Evolutionary conservation across 768 basidiomycete genomes (phyloP).

Genomic region (Cyclocybe cylindracea): DNA sequence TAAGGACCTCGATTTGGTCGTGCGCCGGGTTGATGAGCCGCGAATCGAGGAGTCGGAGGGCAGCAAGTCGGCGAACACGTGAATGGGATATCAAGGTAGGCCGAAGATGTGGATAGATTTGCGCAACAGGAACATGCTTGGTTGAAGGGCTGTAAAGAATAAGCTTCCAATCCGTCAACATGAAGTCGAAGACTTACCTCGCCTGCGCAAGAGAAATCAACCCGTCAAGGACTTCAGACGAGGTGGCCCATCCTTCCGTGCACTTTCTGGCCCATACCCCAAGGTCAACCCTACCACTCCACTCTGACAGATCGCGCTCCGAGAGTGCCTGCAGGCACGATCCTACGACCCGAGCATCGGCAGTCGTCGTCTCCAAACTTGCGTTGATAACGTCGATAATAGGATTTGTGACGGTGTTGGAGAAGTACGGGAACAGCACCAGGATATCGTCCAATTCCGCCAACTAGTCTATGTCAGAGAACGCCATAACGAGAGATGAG

Average conservation of each 20-base stretch:
- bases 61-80: constrained; percentile 58
- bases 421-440: constrained; percentile 52
- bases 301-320: constrained; percentile 41
- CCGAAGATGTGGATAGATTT: constrained; percentile 54
- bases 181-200: constrained; percentile 35
- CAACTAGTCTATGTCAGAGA: constrained; percentile 32
- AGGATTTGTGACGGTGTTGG: constrained; percentile 39
- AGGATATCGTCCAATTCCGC: constrained; percentile 57
- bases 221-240: constrained; percentile 54
- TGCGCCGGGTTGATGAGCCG: constrained; percentile 43
- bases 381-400: constrained; percentile 47
- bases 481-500: neutral
- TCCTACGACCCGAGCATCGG: constrained; percentile 55
- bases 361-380: constrained; percentile 16
- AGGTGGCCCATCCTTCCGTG: constrained; percentile 58
- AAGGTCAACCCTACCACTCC: constrained; percentile 49
- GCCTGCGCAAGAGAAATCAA: constrained; percentile 48
- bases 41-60: constrained; percentile 65
- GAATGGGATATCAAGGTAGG: constrained; percentile 72
- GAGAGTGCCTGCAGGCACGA: constrained; percentile 58
- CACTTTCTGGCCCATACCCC: constrained; percentile 46
- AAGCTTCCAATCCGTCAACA: neutral
- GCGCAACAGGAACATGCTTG: constrained; percentile 38
- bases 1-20: constrained; percentile 53
- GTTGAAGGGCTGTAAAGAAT: constrained; percentile 21